Conservation (phyloP, 1,284 basidiomycete species). For the Schizophyllum amplum region DNA sequence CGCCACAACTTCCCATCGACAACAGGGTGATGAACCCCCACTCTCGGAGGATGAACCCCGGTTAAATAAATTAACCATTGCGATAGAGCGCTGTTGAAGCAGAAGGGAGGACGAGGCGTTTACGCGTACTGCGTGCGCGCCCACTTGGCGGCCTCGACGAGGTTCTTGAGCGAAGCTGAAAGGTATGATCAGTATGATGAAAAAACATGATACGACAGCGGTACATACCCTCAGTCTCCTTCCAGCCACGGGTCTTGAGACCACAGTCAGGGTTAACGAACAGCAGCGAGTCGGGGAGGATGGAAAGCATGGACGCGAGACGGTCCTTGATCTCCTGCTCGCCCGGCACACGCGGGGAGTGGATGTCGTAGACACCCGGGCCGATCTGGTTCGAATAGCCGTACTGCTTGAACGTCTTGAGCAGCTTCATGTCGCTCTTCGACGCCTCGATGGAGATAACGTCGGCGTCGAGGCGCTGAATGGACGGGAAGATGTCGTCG, state of each 20-base stretch:
- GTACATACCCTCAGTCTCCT: slow-evolving; percentile 73
- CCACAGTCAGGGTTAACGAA: slow-evolving; percentile 94
- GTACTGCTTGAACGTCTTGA: slow-evolving; percentile 92
- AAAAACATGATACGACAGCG: slow-evolving; percentile 18
- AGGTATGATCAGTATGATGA: slow-evolving; percentile 7
- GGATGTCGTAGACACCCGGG: slow-evolving; percentile 98
- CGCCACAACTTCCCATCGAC: not conserved
- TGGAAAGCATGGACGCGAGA: slow-evolving; percentile 76
- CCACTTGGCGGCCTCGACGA: slow-evolving; percentile 88
- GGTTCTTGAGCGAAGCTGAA: slow-evolving; percentile 71
- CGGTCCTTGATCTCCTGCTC: slow-evolving; percentile 94
- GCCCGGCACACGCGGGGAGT: slow-evolving; percentile 96
- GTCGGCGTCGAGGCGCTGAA: slow-evolving; percentile 96
- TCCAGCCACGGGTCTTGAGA: slow-evolving; percentile 93
- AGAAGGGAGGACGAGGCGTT: slow-evolving; percentile 37
- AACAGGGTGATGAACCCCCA: not conserved
- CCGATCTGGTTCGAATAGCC: slow-evolving; percentile 98
- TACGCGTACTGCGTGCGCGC: slow-evolving; percentile 76
- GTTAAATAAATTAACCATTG: not conserved
- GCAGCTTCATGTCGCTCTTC: slow-evolving; percentile 96
- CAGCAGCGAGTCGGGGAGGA: slow-evolving; percentile 73
- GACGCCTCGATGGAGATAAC: slow-evolving; percentile 99
- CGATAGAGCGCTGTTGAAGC: slow-evolving; percentile 81
- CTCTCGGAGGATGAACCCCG: not conserved
- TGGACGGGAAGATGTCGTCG: slow-evolving; percentile 96